Percentiles rank a stretch among this genome's conserved stretches.
phyloP scores from a whole-genome alignment of 2,329 filamentous ascomycete genomes.

The Botryotinia narcissicola region DNA sequence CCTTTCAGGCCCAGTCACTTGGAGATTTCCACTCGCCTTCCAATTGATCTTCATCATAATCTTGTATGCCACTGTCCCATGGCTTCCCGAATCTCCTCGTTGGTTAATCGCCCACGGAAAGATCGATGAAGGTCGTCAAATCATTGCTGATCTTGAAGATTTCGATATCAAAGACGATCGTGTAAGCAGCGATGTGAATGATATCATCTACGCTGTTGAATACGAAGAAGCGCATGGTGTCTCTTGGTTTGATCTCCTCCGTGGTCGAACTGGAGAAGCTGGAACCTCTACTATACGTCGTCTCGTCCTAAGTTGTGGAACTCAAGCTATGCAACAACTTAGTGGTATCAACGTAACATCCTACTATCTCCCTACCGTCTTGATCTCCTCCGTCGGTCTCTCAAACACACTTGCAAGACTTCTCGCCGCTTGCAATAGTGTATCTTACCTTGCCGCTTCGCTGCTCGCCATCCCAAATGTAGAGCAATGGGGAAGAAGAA shows the following conservation, averaged over 20 bases:
- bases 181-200: slow-evolving; percentile 51
- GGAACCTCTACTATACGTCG: slow-evolving; percentile 53
- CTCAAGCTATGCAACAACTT: slow-evolving; percentile 56
- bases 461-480: slow-evolving; percentile 43
- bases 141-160: slow-evolving; percentile 36
- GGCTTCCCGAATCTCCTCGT: slow-evolving; percentile 40
- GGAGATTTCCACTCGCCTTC: slow-evolving; percentile 23
- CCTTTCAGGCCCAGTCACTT: slow-evolving; percentile 12
- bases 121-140: slow-evolving; percentile 37
- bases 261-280: slow-evolving; percentile 2
- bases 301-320: slow-evolving; percentile 66
- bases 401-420: slow-evolving; percentile 50
- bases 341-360: slow-evolving; percentile 46
- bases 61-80: slow-evolving; percentile 28
- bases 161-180: slow-evolving; percentile 48
- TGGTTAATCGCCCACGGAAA: slow-evolving; percentile 41
- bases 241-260: slow-evolving; percentile 18
- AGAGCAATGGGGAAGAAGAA: slow-evolving; percentile 62
- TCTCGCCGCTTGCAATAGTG: slow-evolving; percentile 49
- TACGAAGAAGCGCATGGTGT: slow-evolving; percentile 17
- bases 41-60: slow-evolving; percentile 22
- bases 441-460: slow-evolving; percentile 15
- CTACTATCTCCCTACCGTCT: slow-evolving; percentile 51
- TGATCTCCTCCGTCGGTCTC: slow-evolving; percentile 48
- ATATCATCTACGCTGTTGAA: slow-evolving; percentile 37